These are phyloP conservation scores for Cryphonectria carpinicola DNA, from an alignment of 2,329 filamentous ascomycete genomes.

Conservation along the genomic window DNA sequence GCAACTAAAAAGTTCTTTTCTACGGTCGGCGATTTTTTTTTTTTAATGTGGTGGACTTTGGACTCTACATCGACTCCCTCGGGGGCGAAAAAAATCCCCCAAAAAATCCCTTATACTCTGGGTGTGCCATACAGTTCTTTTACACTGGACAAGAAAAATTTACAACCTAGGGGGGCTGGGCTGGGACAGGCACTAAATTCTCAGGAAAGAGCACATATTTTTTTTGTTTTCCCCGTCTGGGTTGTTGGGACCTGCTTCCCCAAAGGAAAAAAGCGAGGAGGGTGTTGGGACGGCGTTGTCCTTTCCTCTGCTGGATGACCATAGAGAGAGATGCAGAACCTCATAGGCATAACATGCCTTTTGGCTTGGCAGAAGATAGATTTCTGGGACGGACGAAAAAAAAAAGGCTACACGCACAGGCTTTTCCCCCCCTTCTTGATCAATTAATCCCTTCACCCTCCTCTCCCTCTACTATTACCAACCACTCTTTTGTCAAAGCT, in stretches of 20 bases:
- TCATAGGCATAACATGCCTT: slow-evolving; percentile 19
- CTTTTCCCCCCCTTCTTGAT: no score
- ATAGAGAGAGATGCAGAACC: slow-evolving; percentile 24
- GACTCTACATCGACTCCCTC: neutral
- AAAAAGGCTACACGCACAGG: slow-evolving; percentile 13
- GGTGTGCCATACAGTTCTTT: slow-evolving; percentile 10
- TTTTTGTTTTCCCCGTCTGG: neutral
- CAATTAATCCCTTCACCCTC: neutral
- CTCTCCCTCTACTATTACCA: neutral
- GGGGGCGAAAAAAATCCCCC: no score
- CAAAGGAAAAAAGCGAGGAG: neutral
- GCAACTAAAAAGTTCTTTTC: slow-evolving; percentile 22
- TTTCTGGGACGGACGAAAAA: neutral
- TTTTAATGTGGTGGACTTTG: neutral
- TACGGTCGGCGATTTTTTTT: neutral
- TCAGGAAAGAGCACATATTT: neutral
- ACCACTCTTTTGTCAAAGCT: neutral
- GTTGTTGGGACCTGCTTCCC: neutral
- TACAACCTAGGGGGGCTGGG: neutral
- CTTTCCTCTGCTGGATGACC: slow-evolving; percentile 24
- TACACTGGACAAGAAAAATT: slow-evolving; percentile 2
- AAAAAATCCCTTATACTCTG: neutral
- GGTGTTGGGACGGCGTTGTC: slow-evolving; percentile 10
- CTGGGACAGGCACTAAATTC: slow-evolving; percentile 11
- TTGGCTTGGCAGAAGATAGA: slow-evolving; percentile 27